Evolutionary conservation across 306 rosid genomes (phyloP), one percentile per base, ranked within the genome.

Genomic region (Corylus heterophylla): DNA sequence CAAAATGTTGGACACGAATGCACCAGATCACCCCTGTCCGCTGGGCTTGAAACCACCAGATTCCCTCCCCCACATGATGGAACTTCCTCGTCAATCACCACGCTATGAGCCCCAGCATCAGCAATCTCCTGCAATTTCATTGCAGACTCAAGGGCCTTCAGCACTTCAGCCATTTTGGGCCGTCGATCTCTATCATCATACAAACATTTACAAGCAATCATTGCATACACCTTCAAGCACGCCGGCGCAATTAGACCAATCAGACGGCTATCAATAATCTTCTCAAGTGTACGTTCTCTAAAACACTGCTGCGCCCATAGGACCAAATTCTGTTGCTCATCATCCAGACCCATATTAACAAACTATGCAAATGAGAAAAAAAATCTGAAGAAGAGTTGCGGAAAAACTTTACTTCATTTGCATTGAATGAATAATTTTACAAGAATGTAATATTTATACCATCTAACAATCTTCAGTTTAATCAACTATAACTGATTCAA

Each of bases 111-210:
- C 22, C 22, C 22, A 22, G 22, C 22, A 22, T 14, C 74, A 8
- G 37, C 54, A 37, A 70, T 17, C 48, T 66, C 74, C 62, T 76
- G 74, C 74, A 63, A 47, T 42, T 67, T 39, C 74, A 31, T 25
- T 3, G 63, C 74, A n/a, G 2, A 0, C 80, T 76, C 80, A 12
- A 76, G 74, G 44, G 64, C 80, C 80, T 35, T 35, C 54, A 76
- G 20, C 74, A 76, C 74, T 16, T 76, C 52, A n/a, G 50, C 51
- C 80, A 76, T 66, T 31, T 29, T n/a, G 51, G 80, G 74, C 42
- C 80, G 73, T 66, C 31, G 74, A 6, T 76, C 12, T 37, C 74
- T 50, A 11, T 37, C 66, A 0, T 67, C 70, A 11, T 64, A 1
- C 54, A 66, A n/a, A 31, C 80, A 76, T 68, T 39, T 22, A 52